Percentiles rank a stretch among this genome's conserved stretches.
These are phyloP conservation scores for Aspergillus glaucus DNA, from an alignment of 2,329 filamentous ascomycete species.

Conservation along the genomic window DNA sequence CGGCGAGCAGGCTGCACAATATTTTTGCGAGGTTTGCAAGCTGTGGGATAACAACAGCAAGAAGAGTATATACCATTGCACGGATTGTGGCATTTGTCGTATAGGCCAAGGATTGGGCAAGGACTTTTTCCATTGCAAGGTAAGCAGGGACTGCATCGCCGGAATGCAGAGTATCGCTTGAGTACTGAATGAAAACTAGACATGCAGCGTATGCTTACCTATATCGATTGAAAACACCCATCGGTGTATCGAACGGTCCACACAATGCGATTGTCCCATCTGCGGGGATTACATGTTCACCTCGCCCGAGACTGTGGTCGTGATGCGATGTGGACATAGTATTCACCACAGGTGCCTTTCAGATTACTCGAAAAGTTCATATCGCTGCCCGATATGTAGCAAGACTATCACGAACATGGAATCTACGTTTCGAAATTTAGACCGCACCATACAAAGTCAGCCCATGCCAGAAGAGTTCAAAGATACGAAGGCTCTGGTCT, in stretches of 20 bases:
- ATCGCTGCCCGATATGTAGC: conserved; percentile 94
- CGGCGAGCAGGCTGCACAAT: conserved; percentile 70
- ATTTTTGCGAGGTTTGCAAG: conserved; percentile 92
- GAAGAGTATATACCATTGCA: conserved; percentile 93
- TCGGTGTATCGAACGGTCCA: conserved; percentile 89
- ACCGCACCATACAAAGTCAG: conserved; percentile 77
- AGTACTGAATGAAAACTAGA: conserved; percentile 43
- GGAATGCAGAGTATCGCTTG: neutral
- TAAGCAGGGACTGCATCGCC: conserved; percentile 33
- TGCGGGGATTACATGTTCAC: conserved; percentile 97
- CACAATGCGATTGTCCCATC: conserved; percentile 93
- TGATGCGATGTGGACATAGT: conserved; percentile 92
- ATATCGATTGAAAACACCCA: conserved; percentile 80
- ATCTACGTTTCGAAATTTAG: conserved; percentile 82
- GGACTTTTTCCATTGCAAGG: conserved; percentile 98
- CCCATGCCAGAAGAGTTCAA: conserved; percentile 85
- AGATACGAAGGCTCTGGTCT: conserved; percentile 72
- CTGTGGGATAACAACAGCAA: conserved; percentile 90
- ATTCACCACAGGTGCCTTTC: conserved; percentile 88
- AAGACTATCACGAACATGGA: conserved; percentile 98
- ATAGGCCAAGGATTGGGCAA: conserved; percentile 87
- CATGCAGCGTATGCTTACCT: conserved; percentile 88
- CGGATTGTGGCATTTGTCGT: conserved; percentile 91
- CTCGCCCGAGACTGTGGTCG: conserved; percentile 78
- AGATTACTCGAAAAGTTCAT: conserved; percentile 80